phyloP scores from a whole-genome alignment of 2,329 filamentous ascomycete species.

The Stagonosporopsis rhizophila region DNA sequence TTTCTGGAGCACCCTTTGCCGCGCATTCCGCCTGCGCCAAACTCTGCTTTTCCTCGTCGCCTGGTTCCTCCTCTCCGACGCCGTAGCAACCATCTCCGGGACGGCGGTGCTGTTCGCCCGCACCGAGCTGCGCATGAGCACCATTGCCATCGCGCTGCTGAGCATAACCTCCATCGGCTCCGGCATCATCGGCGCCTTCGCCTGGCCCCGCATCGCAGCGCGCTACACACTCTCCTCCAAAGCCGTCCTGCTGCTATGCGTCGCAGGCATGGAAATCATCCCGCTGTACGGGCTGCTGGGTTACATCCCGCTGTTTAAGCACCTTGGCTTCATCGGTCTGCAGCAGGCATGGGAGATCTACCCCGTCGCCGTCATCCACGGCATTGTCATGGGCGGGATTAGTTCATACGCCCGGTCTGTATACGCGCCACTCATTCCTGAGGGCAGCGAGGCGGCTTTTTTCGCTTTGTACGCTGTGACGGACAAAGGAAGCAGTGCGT shows the following conservation, averaged over 20 bases:
- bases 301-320: slow-evolving; percentile 77
- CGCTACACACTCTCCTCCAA: slow-evolving; percentile 72
- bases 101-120: slow-evolving; percentile 94
- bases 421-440: slow-evolving; percentile 88
- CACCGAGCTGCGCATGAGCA: slow-evolving; percentile 85
- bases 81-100: slow-evolving; percentile 90
- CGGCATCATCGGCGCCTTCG: slow-evolving; percentile 86
- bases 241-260: slow-evolving; percentile 84
- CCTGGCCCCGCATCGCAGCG: slow-evolving; percentile 80
- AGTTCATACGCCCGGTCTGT: slow-evolving; percentile 88
- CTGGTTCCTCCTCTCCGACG: slow-evolving; percentile 93
- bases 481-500: slow-evolving; percentile 90
- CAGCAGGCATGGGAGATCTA: slow-evolving; percentile 95
- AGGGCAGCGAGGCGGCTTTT: slow-evolving; percentile 90
- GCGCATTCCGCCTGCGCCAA: slow-evolving; percentile 73
- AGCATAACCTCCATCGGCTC: slow-evolving; percentile 86
- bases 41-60: slow-evolving; percentile 78
- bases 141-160: slow-evolving; percentile 83
- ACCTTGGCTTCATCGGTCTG: slow-evolving; percentile 77
- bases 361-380: slow-evolving; percentile 82
- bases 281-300: slow-evolving; percentile 87
- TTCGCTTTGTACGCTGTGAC: slow-evolving; percentile 95
- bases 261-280: slow-evolving; percentile 85
- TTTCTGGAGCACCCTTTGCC: slow-evolving; percentile 76
- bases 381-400: slow-evolving; percentile 85